phyloP scores from a whole-genome alignment of 331 rosid genomes.

The Malus hybrid region DNA sequence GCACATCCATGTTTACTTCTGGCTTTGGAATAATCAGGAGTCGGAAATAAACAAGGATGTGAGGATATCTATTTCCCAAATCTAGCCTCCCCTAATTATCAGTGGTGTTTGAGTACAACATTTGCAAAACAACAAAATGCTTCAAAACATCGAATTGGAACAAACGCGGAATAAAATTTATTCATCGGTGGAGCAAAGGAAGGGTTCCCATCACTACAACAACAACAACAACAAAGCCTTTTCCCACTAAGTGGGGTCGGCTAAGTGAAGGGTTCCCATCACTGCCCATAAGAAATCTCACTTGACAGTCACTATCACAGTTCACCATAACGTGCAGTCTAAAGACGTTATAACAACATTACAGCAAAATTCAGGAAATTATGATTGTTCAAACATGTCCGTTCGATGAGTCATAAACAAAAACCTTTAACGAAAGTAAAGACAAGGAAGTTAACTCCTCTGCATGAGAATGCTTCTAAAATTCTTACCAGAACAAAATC shows the following conservation, averaged over 20 bases:
- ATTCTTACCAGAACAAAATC: background rate
- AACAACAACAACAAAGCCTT: too few relatives aligned
- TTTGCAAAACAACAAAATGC: background rate
- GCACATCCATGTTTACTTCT: background rate
- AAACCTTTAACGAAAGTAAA: background rate
- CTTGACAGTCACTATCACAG: background rate
- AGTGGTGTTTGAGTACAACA: background rate
- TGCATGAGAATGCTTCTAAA: constrained; percentile 7
- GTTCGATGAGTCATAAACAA: background rate
- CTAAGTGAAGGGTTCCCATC: background rate
- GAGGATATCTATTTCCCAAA: background rate
- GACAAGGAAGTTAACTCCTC: background rate
- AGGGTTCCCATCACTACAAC: background rate
- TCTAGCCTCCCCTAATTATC: background rate
- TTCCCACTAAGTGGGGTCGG: too few relatives aligned
- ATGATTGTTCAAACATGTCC: background rate
- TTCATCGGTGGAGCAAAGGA: background rate
- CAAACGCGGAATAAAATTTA: background rate
- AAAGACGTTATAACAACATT: background rate
- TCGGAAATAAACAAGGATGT: background rate
- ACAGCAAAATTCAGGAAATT: background rate
- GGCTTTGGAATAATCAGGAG: too few relatives aligned
- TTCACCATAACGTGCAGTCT: background rate
- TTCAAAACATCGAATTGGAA: background rate
- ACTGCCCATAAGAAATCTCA: background rate